Conservation (phyloP, 1,284 basidiomycete genomes). For the Sphagnurus paluster region DNA sequence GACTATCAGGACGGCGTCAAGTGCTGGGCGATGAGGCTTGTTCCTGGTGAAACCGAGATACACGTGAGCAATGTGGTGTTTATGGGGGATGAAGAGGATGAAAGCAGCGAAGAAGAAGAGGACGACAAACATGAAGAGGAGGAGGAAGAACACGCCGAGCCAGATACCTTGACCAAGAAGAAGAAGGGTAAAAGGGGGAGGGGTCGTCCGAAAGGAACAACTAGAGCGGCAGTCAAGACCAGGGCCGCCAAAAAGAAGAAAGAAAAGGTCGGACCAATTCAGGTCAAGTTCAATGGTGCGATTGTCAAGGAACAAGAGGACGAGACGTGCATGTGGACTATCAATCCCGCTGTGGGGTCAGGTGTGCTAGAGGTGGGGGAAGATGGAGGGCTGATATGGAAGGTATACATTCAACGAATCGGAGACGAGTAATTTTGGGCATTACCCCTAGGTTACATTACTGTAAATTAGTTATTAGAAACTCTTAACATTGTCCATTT, state of each 20-base stretch:
- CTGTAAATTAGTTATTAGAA: slow-evolving; percentile 16
- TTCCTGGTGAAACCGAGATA: slow-evolving; percentile 50
- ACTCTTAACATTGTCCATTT: neutral
- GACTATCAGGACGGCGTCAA: slow-evolving; percentile 66
- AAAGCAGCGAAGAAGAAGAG: slow-evolving; percentile 49
- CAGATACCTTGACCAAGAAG: slow-evolving; percentile 33
- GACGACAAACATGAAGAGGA: slow-evolving; percentile 47
- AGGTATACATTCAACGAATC: slow-evolving; percentile 58
- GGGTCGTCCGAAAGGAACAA: slow-evolving; percentile 33
- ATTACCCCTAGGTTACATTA: slow-evolving; percentile 7
- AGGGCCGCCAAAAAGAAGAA: slow-evolving; percentile 38
- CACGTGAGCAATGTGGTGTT: slow-evolving; percentile 54
- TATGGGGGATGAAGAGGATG: slow-evolving; percentile 48
- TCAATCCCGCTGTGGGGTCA: slow-evolving; percentile 51
- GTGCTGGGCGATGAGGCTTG: slow-evolving; percentile 64
- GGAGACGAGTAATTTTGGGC: slow-evolving; percentile 11
- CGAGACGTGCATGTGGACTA: slow-evolving; percentile 50
- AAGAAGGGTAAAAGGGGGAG: slow-evolving; percentile 41
- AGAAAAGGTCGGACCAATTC: slow-evolving; percentile 46
- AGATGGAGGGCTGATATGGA: slow-evolving; percentile 64
- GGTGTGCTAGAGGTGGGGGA: slow-evolving; percentile 71
- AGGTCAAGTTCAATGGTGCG: slow-evolving; percentile 53
- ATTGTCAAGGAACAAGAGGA: slow-evolving; percentile 41
- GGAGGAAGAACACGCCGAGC: slow-evolving; percentile 39
- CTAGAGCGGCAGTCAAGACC: slow-evolving; percentile 34